Percentiles rank a stretch among this genome's conserved stretches.
phyloP scores from a whole-genome alignment of 108 stramenopile genomes.

The Pseudonitzschia multiseries region DNA sequence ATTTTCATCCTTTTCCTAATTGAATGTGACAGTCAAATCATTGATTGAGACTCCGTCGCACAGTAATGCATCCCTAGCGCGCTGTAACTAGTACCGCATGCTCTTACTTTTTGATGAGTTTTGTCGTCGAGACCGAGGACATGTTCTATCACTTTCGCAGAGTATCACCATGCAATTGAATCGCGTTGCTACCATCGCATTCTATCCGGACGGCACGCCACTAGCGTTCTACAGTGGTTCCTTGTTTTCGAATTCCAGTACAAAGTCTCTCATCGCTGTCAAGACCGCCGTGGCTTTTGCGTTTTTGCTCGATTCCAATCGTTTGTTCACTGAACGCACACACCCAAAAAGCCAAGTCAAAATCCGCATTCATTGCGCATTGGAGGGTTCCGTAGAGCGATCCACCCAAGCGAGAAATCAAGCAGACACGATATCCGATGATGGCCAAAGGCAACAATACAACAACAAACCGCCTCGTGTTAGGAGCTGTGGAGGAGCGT shows the following conservation, averaged over 20 bases:
- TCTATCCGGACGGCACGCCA: neutral
- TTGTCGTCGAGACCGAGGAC: neutral
- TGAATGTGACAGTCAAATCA: too few species aligned
- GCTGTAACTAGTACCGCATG: too few species aligned
- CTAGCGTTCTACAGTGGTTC: neutral
- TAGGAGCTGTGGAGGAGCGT: too few species aligned
- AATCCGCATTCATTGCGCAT: neutral
- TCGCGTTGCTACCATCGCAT: neutral
- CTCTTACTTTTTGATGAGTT: too few species aligned
- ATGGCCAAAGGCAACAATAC: too few species aligned
- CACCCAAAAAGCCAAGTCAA: neutral
- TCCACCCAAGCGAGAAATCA: too few species aligned
- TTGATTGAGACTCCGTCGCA: too few species aligned
- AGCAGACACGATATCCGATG: too few species aligned
- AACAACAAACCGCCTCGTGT: too few species aligned
- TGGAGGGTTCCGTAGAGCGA: too few species aligned
- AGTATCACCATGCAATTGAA: neutral
- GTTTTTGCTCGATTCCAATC: slow-evolving; percentile 37
- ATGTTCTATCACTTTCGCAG: neutral
- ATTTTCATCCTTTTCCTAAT: too few species aligned
- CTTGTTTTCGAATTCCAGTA: slow-evolving; percentile 34
- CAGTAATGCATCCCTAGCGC: too few species aligned
- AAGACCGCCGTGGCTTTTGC: slow-evolving; percentile 24
- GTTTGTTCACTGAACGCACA: slow-evolving; percentile 30
- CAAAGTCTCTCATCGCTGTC: slow-evolving; percentile 40